Evolutionary conservation across 306 rosid species (phyloP).

Genomic region (Cercis canadensis): DNA sequence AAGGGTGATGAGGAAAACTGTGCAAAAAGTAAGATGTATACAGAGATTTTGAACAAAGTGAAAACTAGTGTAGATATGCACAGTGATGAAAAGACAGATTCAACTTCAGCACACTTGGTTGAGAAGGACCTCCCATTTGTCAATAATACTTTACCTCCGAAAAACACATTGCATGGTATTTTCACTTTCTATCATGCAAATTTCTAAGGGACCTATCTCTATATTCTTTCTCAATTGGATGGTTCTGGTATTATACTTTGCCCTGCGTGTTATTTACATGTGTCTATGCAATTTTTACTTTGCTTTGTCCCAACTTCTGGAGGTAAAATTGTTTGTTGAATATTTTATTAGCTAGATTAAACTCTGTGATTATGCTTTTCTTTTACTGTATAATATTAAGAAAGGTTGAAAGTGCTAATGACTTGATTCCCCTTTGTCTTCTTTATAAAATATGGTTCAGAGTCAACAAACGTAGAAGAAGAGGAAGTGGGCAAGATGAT

Average conservation of each 20-base stretch:
- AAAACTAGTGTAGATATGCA: constrained; percentile 39
- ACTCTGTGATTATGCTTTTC: constrained; percentile 14
- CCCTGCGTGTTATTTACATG: background rate
- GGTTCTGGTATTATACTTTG: background rate
- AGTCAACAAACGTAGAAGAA: constrained; percentile 49
- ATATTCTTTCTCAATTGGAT: constrained; percentile 2
- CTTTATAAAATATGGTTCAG: constrained; percentile 35
- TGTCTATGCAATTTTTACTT: constrained; percentile 18
- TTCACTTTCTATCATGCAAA: constrained; percentile 11
- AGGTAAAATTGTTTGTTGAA: background rate
- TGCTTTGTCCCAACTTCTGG: background rate
- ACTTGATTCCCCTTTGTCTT: constrained; percentile 25
- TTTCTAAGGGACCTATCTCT: constrained; percentile 10
- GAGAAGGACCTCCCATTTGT: constrained; percentile 46
- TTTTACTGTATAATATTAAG: background rate
- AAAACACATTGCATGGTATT: constrained; percentile 52
- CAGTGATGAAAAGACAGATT: constrained; percentile 40
- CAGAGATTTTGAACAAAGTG: constrained; percentile 46
- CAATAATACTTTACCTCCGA: constrained; percentile 45
- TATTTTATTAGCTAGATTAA: background rate
- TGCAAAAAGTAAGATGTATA: constrained; percentile 45
- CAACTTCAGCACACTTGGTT: constrained; percentile 41
- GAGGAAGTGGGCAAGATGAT: constrained; percentile 58
- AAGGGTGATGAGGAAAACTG: constrained; percentile 46
- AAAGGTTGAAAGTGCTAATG: background rate